Percentiles rank a stretch among this genome's conserved stretches.
Conservation (phyloP, 2,329 filamentous ascomycete genomes). For the Westerdykella ornata region DNA sequence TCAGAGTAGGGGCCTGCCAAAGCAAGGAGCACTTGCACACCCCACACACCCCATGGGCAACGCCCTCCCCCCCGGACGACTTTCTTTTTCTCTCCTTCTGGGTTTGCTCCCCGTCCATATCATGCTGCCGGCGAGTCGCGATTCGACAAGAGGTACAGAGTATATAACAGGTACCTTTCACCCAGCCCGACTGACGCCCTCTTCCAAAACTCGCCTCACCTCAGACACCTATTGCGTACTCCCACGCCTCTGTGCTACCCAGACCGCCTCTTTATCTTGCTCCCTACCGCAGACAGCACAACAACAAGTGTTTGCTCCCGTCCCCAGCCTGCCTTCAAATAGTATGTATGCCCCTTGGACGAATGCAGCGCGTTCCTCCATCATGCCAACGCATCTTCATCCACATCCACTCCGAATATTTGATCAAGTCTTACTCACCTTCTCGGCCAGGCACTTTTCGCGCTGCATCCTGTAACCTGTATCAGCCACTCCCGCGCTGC, state of each 20-base stretch:
- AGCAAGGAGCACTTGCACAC: neutral
- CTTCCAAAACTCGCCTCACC: neutral
- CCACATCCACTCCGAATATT: slow-evolving; percentile 26
- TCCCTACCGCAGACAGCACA: slow-evolving; percentile 1
- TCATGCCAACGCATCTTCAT: slow-evolving; percentile 28
- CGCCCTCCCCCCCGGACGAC: neutral
- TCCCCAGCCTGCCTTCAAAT: slow-evolving; percentile 13
- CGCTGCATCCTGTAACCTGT: slow-evolving; percentile 18
- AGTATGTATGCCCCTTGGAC: slow-evolving; percentile 26
- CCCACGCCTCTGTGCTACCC: slow-evolving; percentile 14
- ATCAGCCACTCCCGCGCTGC: slow-evolving; percentile 14
- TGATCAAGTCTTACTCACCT: slow-evolving; percentile 32
- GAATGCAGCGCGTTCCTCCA: slow-evolving; percentile 21
- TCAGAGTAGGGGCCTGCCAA: neutral
- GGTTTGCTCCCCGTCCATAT: neutral
- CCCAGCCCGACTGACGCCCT: neutral
- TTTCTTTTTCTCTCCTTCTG: neutral
- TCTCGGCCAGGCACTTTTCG: slow-evolving; percentile 17
- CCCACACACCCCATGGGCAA: neutral
- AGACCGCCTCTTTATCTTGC: slow-evolving; percentile 10
- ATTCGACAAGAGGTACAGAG: neutral
- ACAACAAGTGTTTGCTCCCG: neutral
- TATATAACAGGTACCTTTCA: neutral
- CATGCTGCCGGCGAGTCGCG: no score
- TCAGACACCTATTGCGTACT: slow-evolving; percentile 11